Evolutionary conservation across 1,139 yeast genomes (phyloP).

Genomic region (Kodamaea sp.): DNA sequence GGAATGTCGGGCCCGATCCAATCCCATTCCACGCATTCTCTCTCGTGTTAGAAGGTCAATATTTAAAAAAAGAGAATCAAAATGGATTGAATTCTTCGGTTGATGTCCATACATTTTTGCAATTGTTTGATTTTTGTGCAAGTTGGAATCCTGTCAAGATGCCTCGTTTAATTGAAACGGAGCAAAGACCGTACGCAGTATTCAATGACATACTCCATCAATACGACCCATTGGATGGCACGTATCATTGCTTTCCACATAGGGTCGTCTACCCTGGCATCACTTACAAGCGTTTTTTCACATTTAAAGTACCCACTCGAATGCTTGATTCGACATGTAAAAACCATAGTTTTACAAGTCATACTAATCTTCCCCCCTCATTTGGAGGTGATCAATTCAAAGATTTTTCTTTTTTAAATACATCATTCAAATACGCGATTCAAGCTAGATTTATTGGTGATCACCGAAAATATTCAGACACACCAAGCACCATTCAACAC

Average conservation of each 20-base stretch:
- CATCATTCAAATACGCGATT: slow-evolving; percentile 18
- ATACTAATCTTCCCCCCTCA: slow-evolving; percentile 21
- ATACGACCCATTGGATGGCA: slow-evolving; percentile 28
- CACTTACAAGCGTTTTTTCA: slow-evolving; percentile 18
- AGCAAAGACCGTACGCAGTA: background rate
- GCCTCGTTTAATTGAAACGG: slow-evolving; percentile 22
- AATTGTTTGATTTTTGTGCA: slow-evolving; percentile 45
- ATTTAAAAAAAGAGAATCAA: background rate
- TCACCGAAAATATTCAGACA: slow-evolving; percentile 18
- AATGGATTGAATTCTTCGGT: slow-evolving; percentile 11
- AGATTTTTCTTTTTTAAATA: slow-evolving; percentile 17
- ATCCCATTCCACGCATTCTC: slow-evolving; percentile 43
- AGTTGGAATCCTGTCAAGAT: slow-evolving; percentile 34
- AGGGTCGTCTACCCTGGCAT: slow-evolving; percentile 9
- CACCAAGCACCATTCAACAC: slow-evolving; percentile 17
- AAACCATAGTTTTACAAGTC: slow-evolving; percentile 18
- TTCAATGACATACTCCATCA: background rate
- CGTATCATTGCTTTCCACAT: slow-evolving; percentile 14
- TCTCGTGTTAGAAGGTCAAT: slow-evolving; percentile 37
- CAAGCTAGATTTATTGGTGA: slow-evolving; percentile 23
- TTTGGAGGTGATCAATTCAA: slow-evolving; percentile 14
- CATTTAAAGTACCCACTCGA: slow-evolving; percentile 21
- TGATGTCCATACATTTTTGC: slow-evolving; percentile 27
- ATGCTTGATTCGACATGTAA: slow-evolving; percentile 22
- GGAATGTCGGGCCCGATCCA: slow-evolving; percentile 23